phyloP scores from a whole-genome alignment of 768 basidiomycete genomes.

The Plicaturopsis crispa region DNA sequence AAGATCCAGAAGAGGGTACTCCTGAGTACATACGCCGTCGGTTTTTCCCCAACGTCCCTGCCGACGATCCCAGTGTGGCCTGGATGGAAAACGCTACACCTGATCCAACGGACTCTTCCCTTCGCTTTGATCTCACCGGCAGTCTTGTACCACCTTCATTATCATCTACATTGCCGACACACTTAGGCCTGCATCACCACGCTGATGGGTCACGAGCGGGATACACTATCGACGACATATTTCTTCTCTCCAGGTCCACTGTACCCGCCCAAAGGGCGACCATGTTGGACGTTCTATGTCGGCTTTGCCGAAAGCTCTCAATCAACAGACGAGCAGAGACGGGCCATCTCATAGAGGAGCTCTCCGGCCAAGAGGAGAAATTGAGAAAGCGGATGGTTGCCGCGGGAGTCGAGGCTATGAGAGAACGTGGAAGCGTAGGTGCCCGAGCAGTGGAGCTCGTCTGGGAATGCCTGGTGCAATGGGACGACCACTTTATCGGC shows the following conservation, averaged over 20 bases:
- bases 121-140: conserved; percentile 69
- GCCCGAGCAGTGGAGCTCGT: conserved; percentile 61
- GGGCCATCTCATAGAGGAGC: conserved; percentile 23
- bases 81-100: conserved; percentile 55
- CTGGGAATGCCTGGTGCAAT: conserved; percentile 69
- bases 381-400: conserved; percentile 51
- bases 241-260: conserved; percentile 71
- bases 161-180: conserved; percentile 60
- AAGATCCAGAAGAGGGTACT: conserved; percentile 56
- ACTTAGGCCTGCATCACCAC: conserved; percentile 89
- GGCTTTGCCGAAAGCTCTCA: conserved; percentile 36
- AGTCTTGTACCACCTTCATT: conserved; percentile 50
- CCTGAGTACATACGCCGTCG: conserved; percentile 78
- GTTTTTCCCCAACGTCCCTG: conserved; percentile 70
- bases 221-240: conserved; percentile 83
- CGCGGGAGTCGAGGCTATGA: conserved; percentile 58
- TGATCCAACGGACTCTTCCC: conserved; percentile 17
- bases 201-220: conserved; percentile 75
- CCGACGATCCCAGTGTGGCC: conserved; percentile 65
- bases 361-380: conserved; percentile 27
- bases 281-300: conserved; percentile 68
- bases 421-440: conserved; percentile 59
- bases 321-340: conserved; percentile 20
- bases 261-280: conserved; percentile 77
- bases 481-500: conserved; percentile 32